Evolutionary conservation across 2,329 filamentous ascomycete genomes (phyloP), one percentile per base, ranked within the genome.

Genomic region (Cordyceps farinosa): DNA sequence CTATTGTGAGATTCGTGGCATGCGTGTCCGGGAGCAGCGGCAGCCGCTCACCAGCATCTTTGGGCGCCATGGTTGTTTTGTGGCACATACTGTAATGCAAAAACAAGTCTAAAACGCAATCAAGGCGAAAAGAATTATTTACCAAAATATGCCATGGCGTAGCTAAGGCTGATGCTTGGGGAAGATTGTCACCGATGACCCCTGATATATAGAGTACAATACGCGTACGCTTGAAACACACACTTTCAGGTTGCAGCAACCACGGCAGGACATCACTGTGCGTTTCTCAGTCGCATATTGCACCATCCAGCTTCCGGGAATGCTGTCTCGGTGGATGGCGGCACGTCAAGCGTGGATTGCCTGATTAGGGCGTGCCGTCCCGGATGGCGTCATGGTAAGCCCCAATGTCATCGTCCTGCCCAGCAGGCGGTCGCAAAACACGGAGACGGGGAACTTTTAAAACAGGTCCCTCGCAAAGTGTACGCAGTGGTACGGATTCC

Each of bases 351-450:
- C 34, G 5, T 51, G 61, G 29, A n/a, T 53, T 58, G 36, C 47
- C 47, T 30, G 45, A 63, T 58, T 47, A 38, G 61, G 61, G 29
- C 6, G 38, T 47, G 22, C 61, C 27, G 48, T 52, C 22, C 1
- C 8, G 15, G 45, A 63, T 63, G 53, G 61, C 61, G 61, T 58
- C 53, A 63, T 63, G 61, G 40, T 53, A 53, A 40, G 45, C 61
- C 40, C 34, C 42, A 52, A 63, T 63, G 36, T 58, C 61, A 63
- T 58, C 61, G 61, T 63, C 36, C 8, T 22, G 30, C 48, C 15
- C 15, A 22, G 22, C 22, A 22, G 47, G 29, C n/a, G 50, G 32
- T 15, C 30, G 30, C 32, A 36, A 36, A 36, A 3, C 22, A n/a
- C n/a, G 40, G 17, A 44, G 1, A 34, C 4, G 9, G 9, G 3